These are phyloP conservation scores for Coemansia sp. DNA, from an alignment of 192 early-diverging fungal genomes.

Conservation along the genomic window DNA sequence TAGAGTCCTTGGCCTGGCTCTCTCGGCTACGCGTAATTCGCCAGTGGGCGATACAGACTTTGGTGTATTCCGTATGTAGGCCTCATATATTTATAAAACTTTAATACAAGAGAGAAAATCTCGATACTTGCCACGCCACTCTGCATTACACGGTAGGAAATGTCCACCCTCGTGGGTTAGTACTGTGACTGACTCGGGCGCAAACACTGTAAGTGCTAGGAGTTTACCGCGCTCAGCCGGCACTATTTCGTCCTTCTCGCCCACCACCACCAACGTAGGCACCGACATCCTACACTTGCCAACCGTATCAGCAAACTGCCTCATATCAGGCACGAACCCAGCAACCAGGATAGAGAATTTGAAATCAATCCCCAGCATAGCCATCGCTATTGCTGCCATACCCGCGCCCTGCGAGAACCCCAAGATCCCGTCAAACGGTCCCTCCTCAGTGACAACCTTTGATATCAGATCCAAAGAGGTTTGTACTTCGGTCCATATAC, in stretches of 20 bases:
- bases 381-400: conserved; percentile 35
- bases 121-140: conserved; percentile 26
- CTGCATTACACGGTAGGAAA: conserved; percentile 39
- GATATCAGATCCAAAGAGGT: conserved; percentile 6
- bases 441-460: conserved; percentile 9
- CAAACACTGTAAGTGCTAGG: conserved; percentile 25
- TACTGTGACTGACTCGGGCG: not conserved
- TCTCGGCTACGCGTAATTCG: conserved; percentile 77
- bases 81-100: not conserved
- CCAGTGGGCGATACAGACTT: conserved; percentile 74
- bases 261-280: conserved; percentile 24
- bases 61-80: conserved; percentile 97
- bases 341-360: conserved; percentile 31
- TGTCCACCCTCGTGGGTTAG: conserved; percentile 33
- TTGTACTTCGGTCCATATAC: conserved; percentile 16
- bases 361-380: not conserved
- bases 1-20: conserved; percentile 78
- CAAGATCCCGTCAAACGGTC: conserved; percentile 42
- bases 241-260: conserved; percentile 27
- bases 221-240: conserved; percentile 23
- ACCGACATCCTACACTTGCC: not conserved
- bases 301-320: conserved; percentile 12
- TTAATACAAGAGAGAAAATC: conserved; percentile 19
- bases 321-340: conserved; percentile 29
- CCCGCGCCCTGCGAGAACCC: conserved; percentile 51